Base-by-base conservation (phyloP, 768 basidiomycete species). In the Tulasnella sp. region DNA sequence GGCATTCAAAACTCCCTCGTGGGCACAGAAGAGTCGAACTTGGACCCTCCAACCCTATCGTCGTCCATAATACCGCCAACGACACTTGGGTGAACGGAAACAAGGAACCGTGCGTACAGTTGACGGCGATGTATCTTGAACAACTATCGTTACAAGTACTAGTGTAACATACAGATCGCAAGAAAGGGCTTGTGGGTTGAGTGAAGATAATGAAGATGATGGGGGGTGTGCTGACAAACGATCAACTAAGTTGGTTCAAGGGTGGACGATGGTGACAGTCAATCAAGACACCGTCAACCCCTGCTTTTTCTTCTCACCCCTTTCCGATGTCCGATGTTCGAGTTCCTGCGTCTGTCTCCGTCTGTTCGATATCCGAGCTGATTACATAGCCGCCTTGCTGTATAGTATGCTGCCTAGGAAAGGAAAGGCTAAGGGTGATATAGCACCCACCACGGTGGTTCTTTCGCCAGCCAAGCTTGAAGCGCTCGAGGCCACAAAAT, bases 401-500 rank as follows among this genome's bases (percentile, higher is more conserved):
- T 48, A 27, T 19, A 21, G 5, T 19, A 48, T 48, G 45, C 45
- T n/a, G 5, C 45, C 45, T 10, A 19, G 45, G n/a, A 48, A 48
- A 27, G 25, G 7, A 5, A 48, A 21, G 45, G 10, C 45, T n/a
- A 48, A 19, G n/a, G 19, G 7, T 7, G 45, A 48, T 19, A 10
- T 10, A 19, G 45, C 5, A 15, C 34, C 34, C 34, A 15, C 15
- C 34, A 38, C 34, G 34, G 34, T 38, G 50, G 10, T n/a, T 12
- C 10, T 59, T 19, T 49, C 57, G 10, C 49, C 57, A 5, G 46
- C 7, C 30, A 59, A 34, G 29, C 4, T 59, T 10, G 43, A 31
- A 24, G 57, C 21, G 4, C 57, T 59, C 22, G 57, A 59, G 42
- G 45, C 45, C 11, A 38, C 46, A 10, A 59, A 59, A 59, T 8